These are phyloP conservation scores for Senna siamea DNA, from an alignment of 306 rosid genomes.

Conservation along the genomic window DNA sequence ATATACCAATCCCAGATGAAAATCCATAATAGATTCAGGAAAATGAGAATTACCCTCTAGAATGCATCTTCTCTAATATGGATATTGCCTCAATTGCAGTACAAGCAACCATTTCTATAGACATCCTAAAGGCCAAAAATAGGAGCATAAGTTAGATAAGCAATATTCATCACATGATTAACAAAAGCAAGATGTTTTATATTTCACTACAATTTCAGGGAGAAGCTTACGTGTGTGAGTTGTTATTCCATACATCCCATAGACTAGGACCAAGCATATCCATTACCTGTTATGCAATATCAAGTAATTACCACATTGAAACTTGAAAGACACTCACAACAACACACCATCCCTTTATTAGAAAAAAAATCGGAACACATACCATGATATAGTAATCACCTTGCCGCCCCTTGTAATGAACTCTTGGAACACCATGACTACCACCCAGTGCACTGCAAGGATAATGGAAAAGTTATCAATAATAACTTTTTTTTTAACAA, in stretches of 20 bases:
- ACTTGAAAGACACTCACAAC: no score
- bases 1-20: not conserved
- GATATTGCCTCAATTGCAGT: constrained; percentile 96
- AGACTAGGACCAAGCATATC: constrained; percentile 94
- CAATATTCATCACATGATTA: constrained; percentile 3
- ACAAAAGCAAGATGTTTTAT: not conserved
- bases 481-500: not conserved
- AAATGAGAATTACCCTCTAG: constrained; percentile 64
- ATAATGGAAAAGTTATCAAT: constrained; percentile 9
- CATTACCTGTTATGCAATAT: constrained; percentile 67
- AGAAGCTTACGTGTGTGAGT: constrained; percentile 69
- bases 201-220: constrained; percentile 8
- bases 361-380: constrained; percentile 20
- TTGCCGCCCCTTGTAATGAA: constrained; percentile 86
- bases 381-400: constrained; percentile 94
- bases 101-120: constrained; percentile 94
- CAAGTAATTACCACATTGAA: constrained; percentile 1
- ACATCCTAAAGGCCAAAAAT: constrained; percentile 60
- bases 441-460: constrained; percentile 79
- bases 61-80: constrained; percentile 92
- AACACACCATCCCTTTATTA: no score
- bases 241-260: constrained; percentile 93
- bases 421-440: constrained; percentile 91
- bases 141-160: constrained; percentile 16
- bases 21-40: constrained; percentile 31